Base-by-base conservation (phyloP, 805 yeast genomes). In the Yarrowia bubula region DNA sequence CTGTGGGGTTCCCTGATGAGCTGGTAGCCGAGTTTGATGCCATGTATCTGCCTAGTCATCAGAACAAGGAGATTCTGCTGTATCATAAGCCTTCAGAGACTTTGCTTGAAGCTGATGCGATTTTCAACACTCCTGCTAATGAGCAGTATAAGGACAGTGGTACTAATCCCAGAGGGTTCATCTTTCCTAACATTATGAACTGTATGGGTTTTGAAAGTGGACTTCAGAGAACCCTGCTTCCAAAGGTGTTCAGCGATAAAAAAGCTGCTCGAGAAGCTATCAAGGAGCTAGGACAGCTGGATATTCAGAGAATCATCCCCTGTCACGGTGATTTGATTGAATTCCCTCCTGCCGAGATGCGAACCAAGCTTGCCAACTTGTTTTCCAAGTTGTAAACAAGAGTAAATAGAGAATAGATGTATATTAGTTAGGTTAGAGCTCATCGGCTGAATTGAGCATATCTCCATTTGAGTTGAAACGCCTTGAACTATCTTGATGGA, bases 1-100 rank as follows among this genome's bases (percentile, higher is more conserved):
- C 42, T 31, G 17, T 50, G 9, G 66, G 32, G 15, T 46, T 3
- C 75, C 83, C 73, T 69, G 74, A 64, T 66, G 74, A 77, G 3
- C 75, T 83, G 18, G 70, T 74, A 18, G 70, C 76, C 37, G 79
- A 79, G 66, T 80, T 86, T 65, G 82, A 84, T 70, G 83, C 86
- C 68, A 80, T 84, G 8, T 86, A 78, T 70, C 72, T 86, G 65
- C 88, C 88, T 13, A 73, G 75, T 8, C 88, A 84, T 70, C 73
- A 69, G 18, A 87, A 86, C 73, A 79, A 81, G 71, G 92, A 87
- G 72, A 74, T 87, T 64, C 81, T 84, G 2, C 69, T 83, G 68
- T 82, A 72, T 71, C 84, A 84, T 70, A 77, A 76, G 55, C 72
- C 73, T 14, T 75, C 84, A 38, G 81, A 81, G 71, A 78, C 84